Percentiles rank a stretch among this genome's conserved stretches.
These are phyloP conservation scores for Trifolium repens DNA, from an alignment of 306 rosid genomes.

Conservation along the genomic window DNA sequence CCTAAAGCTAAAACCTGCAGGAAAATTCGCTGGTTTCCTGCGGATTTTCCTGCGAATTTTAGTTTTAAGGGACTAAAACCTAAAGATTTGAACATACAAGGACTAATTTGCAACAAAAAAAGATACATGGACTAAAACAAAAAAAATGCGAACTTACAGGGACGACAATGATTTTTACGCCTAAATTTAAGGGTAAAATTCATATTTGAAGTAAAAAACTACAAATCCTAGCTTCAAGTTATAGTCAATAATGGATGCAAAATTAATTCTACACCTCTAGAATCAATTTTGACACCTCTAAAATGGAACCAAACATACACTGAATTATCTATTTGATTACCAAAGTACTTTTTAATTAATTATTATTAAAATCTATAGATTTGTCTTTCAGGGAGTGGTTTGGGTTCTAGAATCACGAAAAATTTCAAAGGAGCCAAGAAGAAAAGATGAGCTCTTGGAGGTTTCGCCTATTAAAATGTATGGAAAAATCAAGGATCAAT, in stretches of 20 bases:
- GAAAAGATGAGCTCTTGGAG: slow-evolving; percentile 63
- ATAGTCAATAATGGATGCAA: not conserved
- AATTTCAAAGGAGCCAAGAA: slow-evolving; percentile 59
- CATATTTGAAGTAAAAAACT: not conserved
- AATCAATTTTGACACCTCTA: not conserved
- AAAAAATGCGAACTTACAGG: too few species aligned
- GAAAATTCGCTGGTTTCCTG: too few species aligned
- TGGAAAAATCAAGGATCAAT: slow-evolving; percentile 64
- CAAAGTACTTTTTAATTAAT: not conserved
- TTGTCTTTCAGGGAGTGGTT: slow-evolving; percentile 68
- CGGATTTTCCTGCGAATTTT: too few species aligned
- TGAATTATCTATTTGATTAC: not conserved
- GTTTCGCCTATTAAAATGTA: slow-evolving; percentile 71
- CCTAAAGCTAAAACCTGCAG: too few species aligned
- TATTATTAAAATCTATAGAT: slow-evolving; percentile 1
- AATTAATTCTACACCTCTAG: not conserved
- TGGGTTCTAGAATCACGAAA: slow-evolving; percentile 81
- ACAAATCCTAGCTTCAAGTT: not conserved
- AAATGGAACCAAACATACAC: not conserved
- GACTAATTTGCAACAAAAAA: too few species aligned
- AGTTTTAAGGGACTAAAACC: too few species aligned
- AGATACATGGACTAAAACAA: too few species aligned
- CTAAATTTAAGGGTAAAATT: not conserved
- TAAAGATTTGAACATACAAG: too few species aligned
- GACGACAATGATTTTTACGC: too few species aligned